These are phyloP conservation scores for Imleria badia DNA, from an alignment of 768 basidiomycete species.

Conservation along the genomic window DNA sequence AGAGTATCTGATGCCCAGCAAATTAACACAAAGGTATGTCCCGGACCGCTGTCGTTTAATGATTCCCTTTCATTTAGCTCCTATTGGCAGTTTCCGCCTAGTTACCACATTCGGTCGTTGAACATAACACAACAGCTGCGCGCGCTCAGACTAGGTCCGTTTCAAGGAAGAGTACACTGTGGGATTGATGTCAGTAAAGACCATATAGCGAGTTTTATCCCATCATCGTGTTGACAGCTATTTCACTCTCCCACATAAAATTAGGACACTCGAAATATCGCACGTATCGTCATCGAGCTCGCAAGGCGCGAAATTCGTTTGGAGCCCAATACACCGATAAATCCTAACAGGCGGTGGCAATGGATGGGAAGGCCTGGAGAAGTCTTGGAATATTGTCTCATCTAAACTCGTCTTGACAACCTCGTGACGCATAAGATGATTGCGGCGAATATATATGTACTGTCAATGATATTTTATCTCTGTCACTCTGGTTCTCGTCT, in stretches of 20 bases:
- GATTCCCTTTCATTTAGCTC: background rate
- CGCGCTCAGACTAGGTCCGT: slow-evolving; percentile 67
- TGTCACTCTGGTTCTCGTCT: background rate
- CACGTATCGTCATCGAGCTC: slow-evolving; percentile 79
- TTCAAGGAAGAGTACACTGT: slow-evolving; percentile 82
- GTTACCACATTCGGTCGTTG: slow-evolving; percentile 36
- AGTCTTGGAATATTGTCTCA: slow-evolving; percentile 50
- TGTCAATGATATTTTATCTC: background rate
- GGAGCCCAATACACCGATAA: slow-evolving; percentile 70
- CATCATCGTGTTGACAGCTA: slow-evolving; percentile 1
- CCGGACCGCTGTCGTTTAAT: background rate
- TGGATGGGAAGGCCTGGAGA: slow-evolving; percentile 85
- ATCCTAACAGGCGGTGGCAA: slow-evolving; percentile 65
- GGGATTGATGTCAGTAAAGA: slow-evolving; percentile 80
- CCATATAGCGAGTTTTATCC: background rate
- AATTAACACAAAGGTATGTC: slow-evolving; percentile 18
- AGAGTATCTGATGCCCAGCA: slow-evolving; percentile 6
- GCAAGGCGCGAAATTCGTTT: slow-evolving; percentile 65
- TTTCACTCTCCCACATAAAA: slow-evolving; percentile 5
- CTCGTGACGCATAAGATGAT: slow-evolving; percentile 13
- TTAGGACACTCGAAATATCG: slow-evolving; percentile 88
- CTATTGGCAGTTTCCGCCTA: slow-evolving; percentile 15
- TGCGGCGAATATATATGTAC: background rate
- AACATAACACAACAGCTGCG: slow-evolving; percentile 77
- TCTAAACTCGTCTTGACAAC: slow-evolving; percentile 9